Evolutionary conservation across 2,329 filamentous ascomycete species (phyloP).

Genomic region (Lachnellula cervina): DNA sequence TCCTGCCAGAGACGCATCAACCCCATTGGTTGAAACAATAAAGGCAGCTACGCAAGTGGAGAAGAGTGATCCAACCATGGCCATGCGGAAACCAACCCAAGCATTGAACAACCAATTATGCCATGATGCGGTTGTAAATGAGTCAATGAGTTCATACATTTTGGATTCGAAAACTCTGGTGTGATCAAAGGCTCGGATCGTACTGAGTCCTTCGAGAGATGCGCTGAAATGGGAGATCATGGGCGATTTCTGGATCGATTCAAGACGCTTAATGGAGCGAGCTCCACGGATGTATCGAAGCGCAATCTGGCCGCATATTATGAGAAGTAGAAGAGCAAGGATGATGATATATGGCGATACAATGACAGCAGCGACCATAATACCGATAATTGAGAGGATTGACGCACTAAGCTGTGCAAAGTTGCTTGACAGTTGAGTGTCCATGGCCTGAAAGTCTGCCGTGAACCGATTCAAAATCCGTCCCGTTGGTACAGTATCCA

Average conservation of each 20-base stretch:
- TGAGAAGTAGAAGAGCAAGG: constrained; percentile 45
- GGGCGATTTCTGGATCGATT: constrained; percentile 69
- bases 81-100: constrained; percentile 67
- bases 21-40: constrained; percentile 53
- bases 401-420: constrained; percentile 55
- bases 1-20: constrained; percentile 65
- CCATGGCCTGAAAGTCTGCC: constrained; percentile 67
- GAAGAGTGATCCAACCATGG: constrained; percentile 64
- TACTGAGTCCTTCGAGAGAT: constrained; percentile 63
- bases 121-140: constrained; percentile 60
- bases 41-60: constrained; percentile 57
- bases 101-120: constrained; percentile 57
- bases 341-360: constrained; percentile 63
- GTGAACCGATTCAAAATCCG: constrained; percentile 74
- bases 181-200: constrained; percentile 70
- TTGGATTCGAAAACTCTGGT: constrained; percentile 56
- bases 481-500: constrained; percentile 72
- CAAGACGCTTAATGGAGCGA: constrained; percentile 67
- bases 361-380: constrained; percentile 52
- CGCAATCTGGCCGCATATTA: constrained; percentile 36
- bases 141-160: constrained; percentile 65
- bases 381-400: constrained; percentile 51
- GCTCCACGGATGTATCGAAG: constrained; percentile 60
- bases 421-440: constrained; percentile 57
- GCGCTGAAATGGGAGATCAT: constrained; percentile 66